Conservation (phyloP, 2,329 filamentous ascomycete genomes). For the Knufia fluminis region DNA sequence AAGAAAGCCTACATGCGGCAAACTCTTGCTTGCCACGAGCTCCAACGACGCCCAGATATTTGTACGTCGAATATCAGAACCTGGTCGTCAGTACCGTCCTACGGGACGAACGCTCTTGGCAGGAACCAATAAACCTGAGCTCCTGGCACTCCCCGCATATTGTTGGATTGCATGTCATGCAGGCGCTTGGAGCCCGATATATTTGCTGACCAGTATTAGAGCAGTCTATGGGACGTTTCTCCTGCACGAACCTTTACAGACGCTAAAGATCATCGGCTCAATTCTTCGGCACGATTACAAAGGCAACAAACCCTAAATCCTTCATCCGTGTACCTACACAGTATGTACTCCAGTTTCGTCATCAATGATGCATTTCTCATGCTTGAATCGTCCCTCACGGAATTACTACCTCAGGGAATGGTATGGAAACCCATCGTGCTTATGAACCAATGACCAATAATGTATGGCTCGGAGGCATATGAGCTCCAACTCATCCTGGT, state of each 20-base stretch:
- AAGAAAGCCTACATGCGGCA: too few relatives aligned
- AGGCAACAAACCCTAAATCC: conserved; percentile 1
- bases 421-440: neutral
- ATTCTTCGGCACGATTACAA: neutral
- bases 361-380: conserved; percentile 1
- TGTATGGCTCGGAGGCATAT: too few relatives aligned
- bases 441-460: too few relatives aligned
- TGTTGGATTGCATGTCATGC: neutral
- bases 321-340: neutral
- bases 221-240: neutral
- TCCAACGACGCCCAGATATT: too few relatives aligned
- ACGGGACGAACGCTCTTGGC: neutral
- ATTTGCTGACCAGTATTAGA: neutral
- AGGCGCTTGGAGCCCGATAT: neutral
- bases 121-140: neutral
- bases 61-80: too few relatives aligned
- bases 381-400: neutral
- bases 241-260: neutral
- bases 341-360: conserved; percentile 3
- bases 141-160: neutral
- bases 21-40: neutral
- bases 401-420: neutral
- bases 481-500: neutral
- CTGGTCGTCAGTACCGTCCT: too few relatives aligned
- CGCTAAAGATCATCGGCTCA: neutral